Conservation (phyloP, 1,284 basidiomycete species). For the Trametes polyzona region DNA sequence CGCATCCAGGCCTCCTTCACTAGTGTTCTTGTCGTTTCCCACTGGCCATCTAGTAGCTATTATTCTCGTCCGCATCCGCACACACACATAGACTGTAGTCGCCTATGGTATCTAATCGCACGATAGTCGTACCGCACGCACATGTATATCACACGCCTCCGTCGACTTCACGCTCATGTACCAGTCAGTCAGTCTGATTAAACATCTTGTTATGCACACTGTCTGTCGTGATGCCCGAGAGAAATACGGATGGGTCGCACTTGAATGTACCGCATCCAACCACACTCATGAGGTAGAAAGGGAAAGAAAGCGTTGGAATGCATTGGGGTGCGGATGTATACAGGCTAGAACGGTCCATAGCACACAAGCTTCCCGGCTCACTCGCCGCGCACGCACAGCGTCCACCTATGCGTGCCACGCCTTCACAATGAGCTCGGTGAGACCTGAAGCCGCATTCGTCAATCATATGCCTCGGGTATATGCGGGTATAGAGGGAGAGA, state of each 20-base stretch:
- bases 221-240: too few relatives aligned
- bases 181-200: neutral
- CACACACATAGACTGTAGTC: conserved; percentile 5
- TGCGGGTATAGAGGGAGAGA: neutral
- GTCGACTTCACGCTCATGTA: conserved; percentile 2
- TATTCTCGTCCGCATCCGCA: neutral
- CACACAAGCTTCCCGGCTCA: conserved; percentile 2
- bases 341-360: conserved; percentile 9
- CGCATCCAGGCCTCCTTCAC: neutral
- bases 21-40: neutral
- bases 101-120: conserved; percentile 21
- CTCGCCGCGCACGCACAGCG: neutral
- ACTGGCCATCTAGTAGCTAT: neutral
- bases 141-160: conserved; percentile 14
- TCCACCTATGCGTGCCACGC: conserved; percentile 34
- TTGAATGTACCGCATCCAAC: too few relatives aligned
- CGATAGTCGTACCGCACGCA: conserved; percentile 9
- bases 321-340: conserved; percentile 18
- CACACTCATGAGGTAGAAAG: neutral
- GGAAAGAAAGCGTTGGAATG: conserved; percentile 5
- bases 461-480: neutral
- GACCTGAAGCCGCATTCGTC: conserved; percentile 26
- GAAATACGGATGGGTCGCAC: neutral
- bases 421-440: conserved; percentile 39
- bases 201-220: neutral